These are phyloP conservation scores for Angomonas ambiguus DNA, from an alignment of 208 protist genomes.

Conservation along the genomic window DNA sequence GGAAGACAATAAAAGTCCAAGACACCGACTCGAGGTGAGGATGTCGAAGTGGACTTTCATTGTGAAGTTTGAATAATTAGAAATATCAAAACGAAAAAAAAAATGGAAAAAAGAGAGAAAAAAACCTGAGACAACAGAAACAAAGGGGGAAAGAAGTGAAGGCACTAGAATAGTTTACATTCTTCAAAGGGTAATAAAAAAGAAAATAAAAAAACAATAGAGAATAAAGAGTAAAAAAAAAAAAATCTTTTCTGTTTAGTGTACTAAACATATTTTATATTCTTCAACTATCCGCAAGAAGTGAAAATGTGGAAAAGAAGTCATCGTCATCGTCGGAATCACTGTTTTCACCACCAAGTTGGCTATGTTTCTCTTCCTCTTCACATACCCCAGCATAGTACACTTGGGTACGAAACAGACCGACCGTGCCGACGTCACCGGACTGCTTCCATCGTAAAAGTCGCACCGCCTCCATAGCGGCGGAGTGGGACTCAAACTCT, in stretches of 20 bases:
- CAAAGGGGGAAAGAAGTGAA: conserved; percentile 1
- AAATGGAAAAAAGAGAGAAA: background rate
- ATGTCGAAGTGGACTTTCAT: background rate
- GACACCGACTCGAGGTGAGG: background rate
- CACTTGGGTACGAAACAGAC: conserved; percentile 36
- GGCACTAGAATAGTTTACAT: background rate
- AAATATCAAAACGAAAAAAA: background rate
- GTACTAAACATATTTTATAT: conserved; percentile 9
- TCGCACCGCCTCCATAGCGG: conserved; percentile 43
- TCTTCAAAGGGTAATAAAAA: conserved; percentile 5
- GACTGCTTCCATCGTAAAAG: conserved; percentile 20
- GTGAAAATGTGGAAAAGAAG: conserved; percentile 24
- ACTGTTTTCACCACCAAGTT: conserved; percentile 10
- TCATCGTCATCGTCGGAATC: conserved; percentile 26
- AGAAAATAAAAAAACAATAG: conserved; percentile 4
- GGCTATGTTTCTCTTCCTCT: conserved; percentile 15
- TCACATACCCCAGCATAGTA: conserved; percentile 51
- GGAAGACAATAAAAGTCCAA: background rate
- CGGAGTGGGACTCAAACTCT: conserved; percentile 44
- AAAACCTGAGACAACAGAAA: background rate
- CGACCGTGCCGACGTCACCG: background rate
- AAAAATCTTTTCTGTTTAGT: background rate
- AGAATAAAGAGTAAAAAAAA: conserved; percentile 7
- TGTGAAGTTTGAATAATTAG: background rate
- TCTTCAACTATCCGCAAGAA: conserved; percentile 49